phyloP scores from a whole-genome alignment of 2,329 filamentous ascomycete genomes.

The Penicillium corylophilum region DNA sequence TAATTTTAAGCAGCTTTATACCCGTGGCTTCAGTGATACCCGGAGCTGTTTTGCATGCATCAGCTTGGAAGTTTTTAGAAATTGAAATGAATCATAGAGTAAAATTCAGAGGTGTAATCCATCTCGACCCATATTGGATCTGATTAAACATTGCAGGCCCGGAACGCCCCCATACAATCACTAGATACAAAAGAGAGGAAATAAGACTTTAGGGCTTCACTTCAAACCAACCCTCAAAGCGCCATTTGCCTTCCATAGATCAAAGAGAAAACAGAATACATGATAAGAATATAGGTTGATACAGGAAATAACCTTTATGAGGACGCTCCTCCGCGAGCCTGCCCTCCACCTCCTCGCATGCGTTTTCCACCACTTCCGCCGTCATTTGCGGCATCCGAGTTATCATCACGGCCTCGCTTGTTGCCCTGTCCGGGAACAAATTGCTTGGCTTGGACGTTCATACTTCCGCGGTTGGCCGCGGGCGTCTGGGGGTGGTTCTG shows the following conservation, averaged over 20 bases:
- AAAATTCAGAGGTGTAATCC: background rate
- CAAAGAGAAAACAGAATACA: constrained; percentile 14
- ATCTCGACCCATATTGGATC: background rate
- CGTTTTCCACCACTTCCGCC: constrained; percentile 46
- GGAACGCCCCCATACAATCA: background rate
- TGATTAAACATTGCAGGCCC: background rate
- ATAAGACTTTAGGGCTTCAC: background rate
- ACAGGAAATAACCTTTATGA: constrained; percentile 18
- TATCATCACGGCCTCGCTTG: constrained; percentile 57
- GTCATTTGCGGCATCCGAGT: constrained; percentile 38
- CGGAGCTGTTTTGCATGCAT: background rate
- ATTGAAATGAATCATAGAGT: no score
- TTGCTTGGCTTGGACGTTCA: constrained; percentile 53
- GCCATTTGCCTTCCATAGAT: background rate
- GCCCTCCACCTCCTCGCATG: constrained; percentile 45
- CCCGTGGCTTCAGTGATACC: background rate
- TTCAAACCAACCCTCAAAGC: background rate
- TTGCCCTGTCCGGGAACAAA: constrained; percentile 57
- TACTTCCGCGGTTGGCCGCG: constrained; percentile 35
- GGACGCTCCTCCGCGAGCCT: constrained; percentile 27
- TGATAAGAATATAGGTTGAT: constrained; percentile 8
- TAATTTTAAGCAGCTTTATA: background rate
- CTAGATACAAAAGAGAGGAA: background rate
- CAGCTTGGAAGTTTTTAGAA: no score
- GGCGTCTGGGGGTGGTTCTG: constrained; percentile 28